Evolutionary conservation across 1,284 basidiomycete genomes (phyloP).

Genomic region (Schizophyllum commune): DNA sequence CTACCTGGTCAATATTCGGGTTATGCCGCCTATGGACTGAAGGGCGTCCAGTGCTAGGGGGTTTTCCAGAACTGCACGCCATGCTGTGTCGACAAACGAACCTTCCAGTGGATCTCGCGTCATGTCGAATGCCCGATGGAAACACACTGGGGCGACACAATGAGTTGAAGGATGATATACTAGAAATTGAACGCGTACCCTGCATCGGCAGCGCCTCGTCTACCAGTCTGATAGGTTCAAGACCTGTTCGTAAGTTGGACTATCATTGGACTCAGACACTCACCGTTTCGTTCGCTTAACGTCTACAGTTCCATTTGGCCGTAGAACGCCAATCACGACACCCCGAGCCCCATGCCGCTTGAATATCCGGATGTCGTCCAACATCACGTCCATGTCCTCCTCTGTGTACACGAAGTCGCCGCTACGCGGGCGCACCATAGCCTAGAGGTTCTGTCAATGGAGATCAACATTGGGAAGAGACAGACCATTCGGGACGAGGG

Average conservation of each 20-base stretch:
- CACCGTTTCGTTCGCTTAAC: slow-evolving; percentile 43
- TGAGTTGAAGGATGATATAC: slow-evolving; percentile 3
- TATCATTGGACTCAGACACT: slow-evolving; percentile 7
- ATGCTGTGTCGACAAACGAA: slow-evolving; percentile 14
- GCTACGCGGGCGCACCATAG: slow-evolving; percentile 70
- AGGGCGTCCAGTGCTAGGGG: neutral
- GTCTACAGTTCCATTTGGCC: slow-evolving; percentile 53
- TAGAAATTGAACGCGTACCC: slow-evolving; percentile 32
- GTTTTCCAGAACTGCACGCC: neutral
- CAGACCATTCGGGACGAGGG: no score
- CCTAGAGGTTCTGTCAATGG: slow-evolving; percentile 29
- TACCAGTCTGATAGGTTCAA: slow-evolving; percentile 36
- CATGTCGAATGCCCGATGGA: slow-evolving; percentile 81
- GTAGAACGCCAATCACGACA: slow-evolving; percentile 65
- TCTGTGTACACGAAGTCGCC: slow-evolving; percentile 72
- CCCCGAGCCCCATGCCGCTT: slow-evolving; percentile 51
- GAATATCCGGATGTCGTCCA: slow-evolving; percentile 60
- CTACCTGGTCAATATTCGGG: slow-evolving; percentile 71
- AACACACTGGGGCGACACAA: slow-evolving; percentile 50
- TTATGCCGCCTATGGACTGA: slow-evolving; percentile 61
- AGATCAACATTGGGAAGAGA: neutral
- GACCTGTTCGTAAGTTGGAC: slow-evolving; percentile 3
- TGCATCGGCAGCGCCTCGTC: slow-evolving; percentile 54
- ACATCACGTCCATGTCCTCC: slow-evolving; percentile 61
- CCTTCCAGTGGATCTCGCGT: slow-evolving; percentile 47